A percentile compares a stretch with the other conserved stretches of the same genome.
Conservation (phyloP, 371 early-diverging fungal genomes). For the Lichtheimia hyalospora region DNA sequence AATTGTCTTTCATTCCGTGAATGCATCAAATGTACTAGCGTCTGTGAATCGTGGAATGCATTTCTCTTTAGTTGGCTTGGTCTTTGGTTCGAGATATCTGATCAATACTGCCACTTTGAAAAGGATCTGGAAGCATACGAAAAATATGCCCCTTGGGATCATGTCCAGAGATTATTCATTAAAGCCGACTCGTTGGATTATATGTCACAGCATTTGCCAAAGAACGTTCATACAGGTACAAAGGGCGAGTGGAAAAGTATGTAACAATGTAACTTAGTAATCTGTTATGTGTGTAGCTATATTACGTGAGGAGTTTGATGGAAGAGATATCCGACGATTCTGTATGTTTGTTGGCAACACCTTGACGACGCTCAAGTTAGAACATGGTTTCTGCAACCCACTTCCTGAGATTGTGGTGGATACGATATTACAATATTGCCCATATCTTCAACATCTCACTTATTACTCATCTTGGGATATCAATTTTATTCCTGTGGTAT, state of each 20-base stretch:
- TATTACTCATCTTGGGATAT: not conserved
- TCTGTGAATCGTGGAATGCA: slow-evolving; percentile 5
- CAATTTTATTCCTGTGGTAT: not conserved
- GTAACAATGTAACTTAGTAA: too few species aligned
- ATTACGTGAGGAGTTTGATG: not conserved
- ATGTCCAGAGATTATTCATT: not conserved
- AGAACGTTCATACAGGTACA: not conserved
- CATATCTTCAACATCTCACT: not conserved
- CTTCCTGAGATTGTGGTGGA: not conserved
- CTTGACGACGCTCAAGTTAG: not conserved
- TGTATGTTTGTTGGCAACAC: not conserved
- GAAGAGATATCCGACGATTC: not conserved
- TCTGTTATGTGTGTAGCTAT: not conserved
- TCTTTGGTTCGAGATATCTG: slow-evolving; percentile 5
- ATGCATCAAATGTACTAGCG: slow-evolving; percentile 2
- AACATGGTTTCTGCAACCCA: slow-evolving; percentile 1
- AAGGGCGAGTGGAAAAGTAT: not conserved
- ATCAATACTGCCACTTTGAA: slow-evolving; percentile 1
- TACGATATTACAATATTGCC: not conserved
- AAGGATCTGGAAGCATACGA: not conserved
- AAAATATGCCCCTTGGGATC: not conserved
- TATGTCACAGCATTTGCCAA: not conserved
- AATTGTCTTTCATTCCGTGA: not conserved
- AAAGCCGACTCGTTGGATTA: not conserved
- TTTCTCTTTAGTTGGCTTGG: slow-evolving; percentile 4